These are phyloP conservation scores for Didymella exigua DNA, from an alignment of 2,329 filamentous ascomycete genomes.

Conservation along the genomic window DNA sequence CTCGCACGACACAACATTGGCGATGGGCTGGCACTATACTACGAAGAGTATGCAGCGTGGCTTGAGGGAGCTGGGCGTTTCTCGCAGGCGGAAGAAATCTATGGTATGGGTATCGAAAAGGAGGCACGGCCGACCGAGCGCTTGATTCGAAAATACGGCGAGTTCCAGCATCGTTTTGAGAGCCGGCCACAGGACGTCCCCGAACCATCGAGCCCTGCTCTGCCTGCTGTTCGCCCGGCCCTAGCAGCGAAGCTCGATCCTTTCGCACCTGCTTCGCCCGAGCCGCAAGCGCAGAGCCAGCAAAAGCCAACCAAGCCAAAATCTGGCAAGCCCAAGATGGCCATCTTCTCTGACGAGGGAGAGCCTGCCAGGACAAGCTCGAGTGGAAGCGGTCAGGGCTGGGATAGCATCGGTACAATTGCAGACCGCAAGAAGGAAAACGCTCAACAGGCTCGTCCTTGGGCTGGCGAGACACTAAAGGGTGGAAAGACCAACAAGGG, in stretches of 20 bases:
- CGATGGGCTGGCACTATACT: conserved; percentile 85
- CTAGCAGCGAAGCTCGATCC: conserved; percentile 86
- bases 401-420: conserved; percentile 89
- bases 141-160: conserved; percentile 84
- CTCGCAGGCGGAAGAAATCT: conserved; percentile 93
- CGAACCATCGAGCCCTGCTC: conserved; percentile 82
- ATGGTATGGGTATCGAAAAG: conserved; percentile 83
- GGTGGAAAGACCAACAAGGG: conserved; percentile 80
- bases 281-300: conserved; percentile 57
- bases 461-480: conserved; percentile 89
- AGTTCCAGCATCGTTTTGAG: conserved; percentile 84
- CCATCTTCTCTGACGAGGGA: conserved; percentile 85
- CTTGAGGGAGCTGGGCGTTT: conserved; percentile 83
- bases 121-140: conserved; percentile 83
- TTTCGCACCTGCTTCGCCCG: conserved; percentile 60
- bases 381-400: conserved; percentile 71
- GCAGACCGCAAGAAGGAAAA: conserved; percentile 95
- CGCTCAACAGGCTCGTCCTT: conserved; percentile 80
- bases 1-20: conserved; percentile 87
- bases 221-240: conserved; percentile 81
- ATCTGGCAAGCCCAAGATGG: conserved; percentile 77
- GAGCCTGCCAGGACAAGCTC: conserved; percentile 59
- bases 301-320: conserved; percentile 58
- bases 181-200: conserved; percentile 64
- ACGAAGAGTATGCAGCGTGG: conserved; percentile 96